Evolutionary conservation across 2,329 filamentous ascomycete species (phyloP).

Genomic region (Coniochaeta sp.): DNA sequence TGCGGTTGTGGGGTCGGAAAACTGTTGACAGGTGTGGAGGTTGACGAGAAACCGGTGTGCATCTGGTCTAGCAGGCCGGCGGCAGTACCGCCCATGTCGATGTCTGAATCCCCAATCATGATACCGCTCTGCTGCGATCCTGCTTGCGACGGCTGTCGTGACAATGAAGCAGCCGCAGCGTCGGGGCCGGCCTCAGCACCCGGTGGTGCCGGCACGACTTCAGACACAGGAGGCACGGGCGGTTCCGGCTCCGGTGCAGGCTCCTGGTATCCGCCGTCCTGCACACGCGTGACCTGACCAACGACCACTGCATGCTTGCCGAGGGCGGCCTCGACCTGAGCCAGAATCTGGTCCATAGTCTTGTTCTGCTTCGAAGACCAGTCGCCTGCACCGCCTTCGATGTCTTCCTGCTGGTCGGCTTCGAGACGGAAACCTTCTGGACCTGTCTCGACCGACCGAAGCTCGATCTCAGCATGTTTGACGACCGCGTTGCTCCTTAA

Average conservation of each 20-base stretch:
- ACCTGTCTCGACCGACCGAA: conserved; percentile 56
- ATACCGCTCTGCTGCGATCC: conserved; percentile 49
- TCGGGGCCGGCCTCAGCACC: conserved; percentile 14
- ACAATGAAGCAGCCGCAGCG: conserved; percentile 22
- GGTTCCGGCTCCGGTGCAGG: conserved; percentile 37
- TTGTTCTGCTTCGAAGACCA: conserved; percentile 33
- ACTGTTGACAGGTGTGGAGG: conserved; percentile 52
- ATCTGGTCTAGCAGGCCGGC: conserved; percentile 62
- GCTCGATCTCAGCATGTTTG: conserved; percentile 65
- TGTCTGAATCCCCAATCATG: conserved; percentile 51
- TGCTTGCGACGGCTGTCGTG: conserved; percentile 45
- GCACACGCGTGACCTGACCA: conserved; percentile 60
- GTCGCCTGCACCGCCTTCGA: conserved; percentile 36
- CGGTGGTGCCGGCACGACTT: conserved; percentile 9
- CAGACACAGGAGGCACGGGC: conserved; percentile 18
- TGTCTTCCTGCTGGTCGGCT: conserved; percentile 50
- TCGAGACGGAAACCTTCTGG: conserved; percentile 40
- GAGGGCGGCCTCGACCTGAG: conserved; percentile 64
- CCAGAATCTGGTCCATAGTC: conserved; percentile 64
- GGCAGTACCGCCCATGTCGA: conserved; percentile 58
- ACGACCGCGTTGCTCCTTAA: conserved; percentile 65
- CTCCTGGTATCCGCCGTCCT: conserved; percentile 71
- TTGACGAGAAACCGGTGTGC: conserved; percentile 52
- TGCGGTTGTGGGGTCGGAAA: conserved; percentile 54
- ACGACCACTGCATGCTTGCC: conserved; percentile 59